These are phyloP conservation scores for Phaffomyces antillensis DNA, from an alignment of 805 yeast species.

Conservation along the genomic window DNA sequence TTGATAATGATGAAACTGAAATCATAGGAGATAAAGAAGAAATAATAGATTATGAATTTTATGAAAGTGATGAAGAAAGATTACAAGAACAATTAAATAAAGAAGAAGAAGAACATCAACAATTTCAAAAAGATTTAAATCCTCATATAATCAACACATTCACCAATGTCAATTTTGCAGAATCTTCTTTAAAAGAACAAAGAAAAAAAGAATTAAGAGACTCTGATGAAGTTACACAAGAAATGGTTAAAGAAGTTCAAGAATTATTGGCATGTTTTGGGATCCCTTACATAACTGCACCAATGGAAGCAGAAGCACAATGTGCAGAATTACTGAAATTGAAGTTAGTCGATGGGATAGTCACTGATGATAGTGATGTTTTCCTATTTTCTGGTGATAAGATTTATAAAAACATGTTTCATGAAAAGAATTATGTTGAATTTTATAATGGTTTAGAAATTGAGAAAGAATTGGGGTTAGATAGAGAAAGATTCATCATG, in stretches of 20 bases:
- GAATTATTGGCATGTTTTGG: constrained; percentile 84
- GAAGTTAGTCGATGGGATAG: constrained; percentile 83
- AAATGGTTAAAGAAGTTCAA: constrained; percentile 87
- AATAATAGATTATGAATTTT: constrained; percentile 54
- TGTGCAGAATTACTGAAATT: constrained; percentile 75
- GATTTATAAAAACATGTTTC: constrained; percentile 89
- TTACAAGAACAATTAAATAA: constrained; percentile 52
- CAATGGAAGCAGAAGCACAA: constrained; percentile 99
- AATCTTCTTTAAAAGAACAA: constrained; percentile 48
- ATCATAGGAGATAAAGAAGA: background rate
- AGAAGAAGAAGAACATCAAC: constrained; percentile 68
- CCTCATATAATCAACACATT: constrained; percentile 12
- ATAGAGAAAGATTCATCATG: constrained; percentile 59
- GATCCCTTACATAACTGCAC: constrained; percentile 90
- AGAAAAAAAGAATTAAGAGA: constrained; percentile 69
- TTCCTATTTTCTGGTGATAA: constrained; percentile 84
- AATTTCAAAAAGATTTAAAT: constrained; percentile 43
- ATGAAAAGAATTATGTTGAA: constrained; percentile 87
- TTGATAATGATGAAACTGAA: background rate
- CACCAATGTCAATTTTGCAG: constrained; percentile 27
- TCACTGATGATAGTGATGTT: constrained; percentile 97
- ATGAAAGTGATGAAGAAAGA: constrained; percentile 71
- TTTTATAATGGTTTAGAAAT: constrained; percentile 60
- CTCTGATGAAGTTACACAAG: constrained; percentile 82
- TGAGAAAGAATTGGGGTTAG: constrained; percentile 56